phyloP scores from a whole-genome alignment of 208 protist genomes.

The Leishmania major region DNA sequence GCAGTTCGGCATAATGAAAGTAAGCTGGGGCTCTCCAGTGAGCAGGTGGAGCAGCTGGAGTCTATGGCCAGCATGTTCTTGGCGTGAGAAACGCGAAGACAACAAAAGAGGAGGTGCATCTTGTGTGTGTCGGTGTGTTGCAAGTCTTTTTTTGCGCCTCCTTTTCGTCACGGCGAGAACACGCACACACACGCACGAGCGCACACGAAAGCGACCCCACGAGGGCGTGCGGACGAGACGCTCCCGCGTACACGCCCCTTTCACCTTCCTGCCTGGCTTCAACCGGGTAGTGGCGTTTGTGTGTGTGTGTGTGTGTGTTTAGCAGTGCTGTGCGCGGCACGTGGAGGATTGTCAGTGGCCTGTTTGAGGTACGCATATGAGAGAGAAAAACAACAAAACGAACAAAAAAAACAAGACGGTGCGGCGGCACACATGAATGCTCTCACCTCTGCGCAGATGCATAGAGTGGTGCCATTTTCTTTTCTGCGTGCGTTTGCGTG shows the following conservation, averaged over 20 bases:
- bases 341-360: background rate
- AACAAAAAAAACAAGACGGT: background rate
- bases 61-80: slow-evolving; percentile 71
- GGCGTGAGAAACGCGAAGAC: slow-evolving; percentile 15
- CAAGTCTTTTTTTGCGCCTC: background rate
- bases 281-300: background rate
- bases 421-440: background rate
- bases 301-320: background rate
- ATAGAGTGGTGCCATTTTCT: background rate
- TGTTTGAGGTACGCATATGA: background rate
- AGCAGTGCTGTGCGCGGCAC: background rate
- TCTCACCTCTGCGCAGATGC: background rate
- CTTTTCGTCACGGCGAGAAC: background rate
- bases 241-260: background rate
- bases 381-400: background rate
- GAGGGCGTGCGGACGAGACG: background rate
- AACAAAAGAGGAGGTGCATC: background rate
- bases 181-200: slow-evolving; percentile 2
- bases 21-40: slow-evolving; percentile 54
- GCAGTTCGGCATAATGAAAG: slow-evolving; percentile 54
- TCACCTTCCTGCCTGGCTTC: background rate
- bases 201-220: background rate
- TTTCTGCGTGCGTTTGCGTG: background rate
- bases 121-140: too few species aligned
- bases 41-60: slow-evolving; percentile 60